phyloP scores from a whole-genome alignment of 352 stramenopile genomes.

The Halophytophthora batemanensis region DNA sequence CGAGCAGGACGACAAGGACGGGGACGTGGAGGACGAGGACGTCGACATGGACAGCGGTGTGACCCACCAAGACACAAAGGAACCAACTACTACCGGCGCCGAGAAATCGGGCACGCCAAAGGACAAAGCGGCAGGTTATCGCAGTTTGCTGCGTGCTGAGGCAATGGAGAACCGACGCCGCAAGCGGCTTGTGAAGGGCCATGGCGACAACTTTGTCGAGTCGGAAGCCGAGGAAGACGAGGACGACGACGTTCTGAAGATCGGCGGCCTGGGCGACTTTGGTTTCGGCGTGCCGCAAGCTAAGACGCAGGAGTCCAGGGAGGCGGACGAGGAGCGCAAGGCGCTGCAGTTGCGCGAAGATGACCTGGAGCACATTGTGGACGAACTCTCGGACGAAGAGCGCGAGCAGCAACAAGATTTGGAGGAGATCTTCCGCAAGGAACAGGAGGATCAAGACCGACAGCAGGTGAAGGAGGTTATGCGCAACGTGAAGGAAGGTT shows the following conservation, averaged over 20 bases:
- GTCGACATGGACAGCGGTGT: conserved; percentile 12
- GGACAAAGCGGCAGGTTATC: conserved; percentile 69
- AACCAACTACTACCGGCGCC: background rate
- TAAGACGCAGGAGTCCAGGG: conserved; percentile 67
- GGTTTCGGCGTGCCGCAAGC: conserved; percentile 77
- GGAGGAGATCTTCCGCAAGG: conserved; percentile 70
- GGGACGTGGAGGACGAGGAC: conserved; percentile 25
- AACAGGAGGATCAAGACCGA: conserved; percentile 65
- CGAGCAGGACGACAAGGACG: conserved; percentile 44
- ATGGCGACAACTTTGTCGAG: conserved; percentile 64
- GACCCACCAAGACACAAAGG: conserved; percentile 9
- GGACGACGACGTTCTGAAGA: conserved; percentile 81
- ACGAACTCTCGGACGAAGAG: conserved; percentile 85
- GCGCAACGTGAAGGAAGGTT: conserved; percentile 87
- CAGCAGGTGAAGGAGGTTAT: conserved; percentile 82
- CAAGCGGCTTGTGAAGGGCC: conserved; percentile 49
- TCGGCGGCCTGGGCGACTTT: conserved; percentile 78
- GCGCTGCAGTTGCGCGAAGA: conserved; percentile 73
- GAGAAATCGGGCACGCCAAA: conserved; percentile 19
- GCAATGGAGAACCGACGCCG: conserved; percentile 48
- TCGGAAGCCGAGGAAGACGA: conserved; percentile 85
- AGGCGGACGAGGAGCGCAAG: conserved; percentile 73
- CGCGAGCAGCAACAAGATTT: conserved; percentile 55
- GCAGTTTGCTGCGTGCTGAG: conserved; percentile 61
- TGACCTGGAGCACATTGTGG: conserved; percentile 83